These are phyloP conservation scores for Gentiana straminea DNA, from an alignment of 257 asterid genomes.

Conservation along the genomic window DNA sequence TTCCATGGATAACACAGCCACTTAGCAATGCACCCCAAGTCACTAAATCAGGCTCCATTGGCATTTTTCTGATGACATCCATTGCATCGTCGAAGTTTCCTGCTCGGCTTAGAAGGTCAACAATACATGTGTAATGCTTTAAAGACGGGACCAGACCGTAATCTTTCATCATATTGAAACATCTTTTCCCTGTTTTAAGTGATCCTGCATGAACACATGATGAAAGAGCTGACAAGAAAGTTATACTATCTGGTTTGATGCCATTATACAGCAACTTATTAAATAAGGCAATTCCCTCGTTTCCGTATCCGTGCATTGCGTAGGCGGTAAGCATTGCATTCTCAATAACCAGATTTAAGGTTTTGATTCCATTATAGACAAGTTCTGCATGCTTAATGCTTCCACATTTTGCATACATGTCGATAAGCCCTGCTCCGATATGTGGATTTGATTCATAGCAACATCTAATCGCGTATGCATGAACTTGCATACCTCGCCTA, in stretches of 20 bases:
- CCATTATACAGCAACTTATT: constrained; percentile 33
- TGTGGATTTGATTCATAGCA: constrained; percentile 48
- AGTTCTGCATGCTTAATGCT: constrained; percentile 31
- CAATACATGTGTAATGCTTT: constrained; percentile 72
- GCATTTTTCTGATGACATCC: constrained; percentile 28
- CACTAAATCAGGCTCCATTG: constrained; percentile 48
- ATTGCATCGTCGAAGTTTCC: constrained; percentile 48
- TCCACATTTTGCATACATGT: constrained; percentile 83
- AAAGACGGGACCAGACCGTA: constrained; percentile 40
- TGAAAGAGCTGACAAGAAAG: constrained; percentile 64
- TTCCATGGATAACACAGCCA: constrained; percentile 60
- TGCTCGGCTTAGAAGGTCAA: constrained; percentile 71
- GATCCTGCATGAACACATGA: constrained; percentile 73
- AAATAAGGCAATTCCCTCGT: constrained; percentile 55
- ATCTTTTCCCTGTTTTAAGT: constrained; percentile 39
- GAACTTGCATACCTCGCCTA: constrained; percentile 56
- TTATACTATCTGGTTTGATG: constrained; percentile 49
- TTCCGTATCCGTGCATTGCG: constrained; percentile 69
- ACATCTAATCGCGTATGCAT: constrained; percentile 45
- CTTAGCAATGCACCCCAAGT: constrained; percentile 79
- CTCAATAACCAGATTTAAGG: constrained; percentile 41
- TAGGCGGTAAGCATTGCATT: constrained; percentile 75
- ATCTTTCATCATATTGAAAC: constrained; percentile 46
- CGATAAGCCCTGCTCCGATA: constrained; percentile 52
- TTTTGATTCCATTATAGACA: constrained; percentile 24